A percentile compares a stretch with the other conserved stretches of the same genome.
Conservation (phyloP, 2,329 filamentous ascomycete genomes). For the Mycogone perniciosa region DNA sequence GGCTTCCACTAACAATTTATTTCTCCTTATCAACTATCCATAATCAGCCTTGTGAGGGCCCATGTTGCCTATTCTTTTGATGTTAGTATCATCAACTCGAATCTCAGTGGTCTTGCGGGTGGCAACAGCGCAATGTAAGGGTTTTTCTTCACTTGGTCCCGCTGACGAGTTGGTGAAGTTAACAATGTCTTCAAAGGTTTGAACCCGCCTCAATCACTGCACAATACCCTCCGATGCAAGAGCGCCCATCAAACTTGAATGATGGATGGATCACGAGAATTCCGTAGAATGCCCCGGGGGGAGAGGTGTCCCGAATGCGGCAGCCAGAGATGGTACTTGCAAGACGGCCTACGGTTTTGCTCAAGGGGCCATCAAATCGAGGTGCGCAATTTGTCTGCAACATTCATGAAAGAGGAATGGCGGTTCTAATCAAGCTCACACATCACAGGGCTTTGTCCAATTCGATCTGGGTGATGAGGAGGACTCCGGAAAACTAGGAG, state of each 20-base stretch:
- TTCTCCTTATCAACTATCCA: no score
- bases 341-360: slow-evolving; percentile 74
- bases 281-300: slow-evolving; percentile 46
- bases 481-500: slow-evolving; percentile 57
- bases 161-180: no score
- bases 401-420: not conserved
- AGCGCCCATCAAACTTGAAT: not conserved
- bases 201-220: not conserved
- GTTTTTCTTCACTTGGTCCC: no score
- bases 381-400: slow-evolving; percentile 36
- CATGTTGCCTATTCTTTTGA: no score
- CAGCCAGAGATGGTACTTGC: slow-evolving; percentile 63
- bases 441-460: slow-evolving; percentile 44
- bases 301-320: slow-evolving; percentile 60
- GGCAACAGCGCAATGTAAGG: no score
- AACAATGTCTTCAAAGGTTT: no score
- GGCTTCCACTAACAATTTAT: no score
- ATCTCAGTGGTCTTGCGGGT: no score
- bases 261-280: slow-evolving; percentile 38
- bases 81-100: no score
- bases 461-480: slow-evolving; percentile 61
- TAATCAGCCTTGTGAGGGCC: no score
- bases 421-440: not conserved
- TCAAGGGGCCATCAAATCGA: slow-evolving; percentile 74
- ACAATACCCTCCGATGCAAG: not conserved